phyloP scores from a whole-genome alignment of 2,329 filamentous ascomycete species.

The Neocucurbitaria cava region DNA sequence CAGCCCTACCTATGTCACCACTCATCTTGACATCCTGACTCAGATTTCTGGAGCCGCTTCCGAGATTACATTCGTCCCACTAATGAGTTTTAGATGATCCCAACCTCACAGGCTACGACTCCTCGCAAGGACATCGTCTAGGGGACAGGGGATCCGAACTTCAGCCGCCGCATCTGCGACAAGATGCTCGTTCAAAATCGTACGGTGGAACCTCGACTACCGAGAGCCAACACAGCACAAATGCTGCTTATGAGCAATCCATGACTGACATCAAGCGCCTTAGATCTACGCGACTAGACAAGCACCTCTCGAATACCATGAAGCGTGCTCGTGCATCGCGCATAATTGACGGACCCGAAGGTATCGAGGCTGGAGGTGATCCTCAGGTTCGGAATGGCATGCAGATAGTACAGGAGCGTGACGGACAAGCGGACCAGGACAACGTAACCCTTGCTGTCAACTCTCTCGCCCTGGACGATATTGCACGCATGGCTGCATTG shows the following conservation, averaged over 20 bases:
- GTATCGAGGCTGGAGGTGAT: slow-evolving; percentile 74
- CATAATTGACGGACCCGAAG: slow-evolving; percentile 88
- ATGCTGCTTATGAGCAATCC: slow-evolving; percentile 84
- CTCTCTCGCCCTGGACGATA: slow-evolving; percentile 92
- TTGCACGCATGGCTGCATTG: slow-evolving; percentile 92
- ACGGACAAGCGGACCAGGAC: slow-evolving; percentile 71
- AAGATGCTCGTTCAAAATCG: slow-evolving; percentile 76
- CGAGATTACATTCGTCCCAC: slow-evolving; percentile 39
- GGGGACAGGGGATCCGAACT: slow-evolving; percentile 56
- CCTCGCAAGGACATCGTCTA: slow-evolving; percentile 67
- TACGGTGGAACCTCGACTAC: slow-evolving; percentile 67
- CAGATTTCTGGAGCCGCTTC: slow-evolving; percentile 38
- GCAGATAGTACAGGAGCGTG: slow-evolving; percentile 81
- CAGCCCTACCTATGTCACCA: slow-evolving; percentile 26
- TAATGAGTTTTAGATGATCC: slow-evolving; percentile 67
- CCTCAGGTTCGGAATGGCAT: slow-evolving; percentile 65
- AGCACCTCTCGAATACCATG: slow-evolving; percentile 90
- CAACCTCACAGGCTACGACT: slow-evolving; percentile 70
- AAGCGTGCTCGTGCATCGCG: slow-evolving; percentile 88
- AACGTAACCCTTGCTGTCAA: slow-evolving; percentile 90
- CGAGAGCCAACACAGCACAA: slow-evolving; percentile 64
- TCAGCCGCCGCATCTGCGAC: slow-evolving; percentile 63
- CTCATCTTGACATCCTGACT: slow-evolving; percentile 40
- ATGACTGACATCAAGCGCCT: slow-evolving; percentile 93
- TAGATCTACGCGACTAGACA: slow-evolving; percentile 91